Conservation (phyloP, 352 stramenopile genomes). For the Porosira glacialis region DNA sequence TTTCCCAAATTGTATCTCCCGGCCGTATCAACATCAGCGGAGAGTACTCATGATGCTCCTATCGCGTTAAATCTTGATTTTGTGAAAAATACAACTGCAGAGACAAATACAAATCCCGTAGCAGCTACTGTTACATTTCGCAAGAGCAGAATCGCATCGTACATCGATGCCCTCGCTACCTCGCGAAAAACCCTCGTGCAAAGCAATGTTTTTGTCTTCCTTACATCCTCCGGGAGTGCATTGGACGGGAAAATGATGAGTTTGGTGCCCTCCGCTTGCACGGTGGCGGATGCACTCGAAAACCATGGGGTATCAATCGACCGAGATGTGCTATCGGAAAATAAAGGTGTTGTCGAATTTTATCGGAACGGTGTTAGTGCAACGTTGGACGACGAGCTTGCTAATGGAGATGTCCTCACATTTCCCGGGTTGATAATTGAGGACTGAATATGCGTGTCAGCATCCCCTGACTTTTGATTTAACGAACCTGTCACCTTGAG, state of each 20-base stretch:
- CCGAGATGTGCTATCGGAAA: conserved; percentile 5
- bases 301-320: conserved; percentile 16
- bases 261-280: conserved; percentile 21
- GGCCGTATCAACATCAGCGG: too few relatives aligned
- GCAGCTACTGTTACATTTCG: too few relatives aligned
- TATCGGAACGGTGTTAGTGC: conserved; percentile 25
- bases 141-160: too few relatives aligned
- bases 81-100: too few relatives aligned
- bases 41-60: too few relatives aligned
- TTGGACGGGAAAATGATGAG: conserved; percentile 44
- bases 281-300: conserved; percentile 33
- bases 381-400: conserved; percentile 28
- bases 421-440: conserved; percentile 11
- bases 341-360: conserved; percentile 2
- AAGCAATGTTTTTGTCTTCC: conserved; percentile 68
- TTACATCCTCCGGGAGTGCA: conserved; percentile 38
- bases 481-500: too few relatives aligned
- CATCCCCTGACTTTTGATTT: too few relatives aligned
- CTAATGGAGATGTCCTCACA: conserved; percentile 47
- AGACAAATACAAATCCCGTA: too few relatives aligned
- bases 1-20: too few relatives aligned
- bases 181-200: conserved; percentile 55
- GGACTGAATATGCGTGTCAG: too few relatives aligned
- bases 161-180: too few relatives aligned
- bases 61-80: too few relatives aligned